A percentile compares a stretch with the other conserved stretches of the same genome.
Evolutionary conservation across 192 early-diverging fungal genomes (phyloP).

Genomic region (Thamnidium elegans): DNA sequence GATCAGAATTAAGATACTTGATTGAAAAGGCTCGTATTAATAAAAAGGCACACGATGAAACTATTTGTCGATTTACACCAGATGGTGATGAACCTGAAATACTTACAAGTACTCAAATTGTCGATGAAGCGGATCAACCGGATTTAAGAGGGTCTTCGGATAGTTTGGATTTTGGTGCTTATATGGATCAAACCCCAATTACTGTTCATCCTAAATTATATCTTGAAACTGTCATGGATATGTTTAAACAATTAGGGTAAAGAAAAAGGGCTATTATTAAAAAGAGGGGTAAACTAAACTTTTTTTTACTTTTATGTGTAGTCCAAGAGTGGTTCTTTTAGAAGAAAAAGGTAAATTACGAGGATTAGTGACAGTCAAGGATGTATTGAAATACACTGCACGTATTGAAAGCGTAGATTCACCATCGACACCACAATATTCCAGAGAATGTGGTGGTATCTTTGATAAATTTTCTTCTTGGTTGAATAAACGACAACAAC

Average conservation of each 20-base stretch:
- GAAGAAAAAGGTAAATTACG: slow-evolving; percentile 59
- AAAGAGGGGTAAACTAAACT: neutral
- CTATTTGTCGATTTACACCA: slow-evolving; percentile 48
- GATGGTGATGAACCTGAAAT: slow-evolving; percentile 29
- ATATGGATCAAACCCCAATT: slow-evolving; percentile 66
- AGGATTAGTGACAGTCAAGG: slow-evolving; percentile 76
- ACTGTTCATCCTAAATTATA: slow-evolving; percentile 67
- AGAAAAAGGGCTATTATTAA: neutral
- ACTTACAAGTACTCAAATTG: slow-evolving; percentile 9
- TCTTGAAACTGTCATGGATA: slow-evolving; percentile 72
- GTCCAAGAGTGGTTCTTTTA: slow-evolving; percentile 67
- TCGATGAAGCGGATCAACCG: slow-evolving; percentile 21
- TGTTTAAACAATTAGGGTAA: slow-evolving; percentile 81
- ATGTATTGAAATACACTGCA: slow-evolving; percentile 63
- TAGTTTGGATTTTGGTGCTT: slow-evolving; percentile 50
- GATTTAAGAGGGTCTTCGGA: slow-evolving; percentile 31
- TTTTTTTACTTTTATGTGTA: slow-evolving; percentile 4
- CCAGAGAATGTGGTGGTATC: slow-evolving; percentile 11
- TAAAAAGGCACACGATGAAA: slow-evolving; percentile 42
- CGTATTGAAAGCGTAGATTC: slow-evolving; percentile 35
- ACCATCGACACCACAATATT: neutral
- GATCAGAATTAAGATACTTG: slow-evolving; percentile 57
- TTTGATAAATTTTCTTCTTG: slow-evolving; percentile 6
- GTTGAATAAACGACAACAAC: neutral
- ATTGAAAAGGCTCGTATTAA: slow-evolving; percentile 48